phyloP scores from a whole-genome alignment of 169 alveolate genomes.

The Cryptosporidium ubiquitum region DNA sequence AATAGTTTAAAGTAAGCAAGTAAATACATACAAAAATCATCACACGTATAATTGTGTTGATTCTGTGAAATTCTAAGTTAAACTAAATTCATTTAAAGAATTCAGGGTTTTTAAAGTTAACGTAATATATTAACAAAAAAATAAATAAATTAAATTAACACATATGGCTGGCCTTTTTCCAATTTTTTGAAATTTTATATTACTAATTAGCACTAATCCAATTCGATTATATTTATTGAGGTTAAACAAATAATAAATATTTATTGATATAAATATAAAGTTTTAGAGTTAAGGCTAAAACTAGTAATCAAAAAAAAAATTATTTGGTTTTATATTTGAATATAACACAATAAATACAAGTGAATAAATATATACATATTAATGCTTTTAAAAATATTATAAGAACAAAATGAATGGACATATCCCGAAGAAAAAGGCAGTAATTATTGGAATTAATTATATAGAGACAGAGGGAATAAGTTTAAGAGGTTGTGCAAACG shows the following conservation, averaged over 20 bases:
- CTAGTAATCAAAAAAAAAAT: neutral
- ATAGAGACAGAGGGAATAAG: slow-evolving; percentile 78
- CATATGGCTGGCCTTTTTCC: neutral
- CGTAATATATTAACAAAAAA: too few species aligned
- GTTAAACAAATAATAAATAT: neutral
- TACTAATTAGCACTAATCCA: neutral
- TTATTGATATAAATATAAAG: too few species aligned
- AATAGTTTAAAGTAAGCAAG: neutral
- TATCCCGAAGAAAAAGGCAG: slow-evolving; percentile 82
- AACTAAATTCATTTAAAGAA: too few species aligned
- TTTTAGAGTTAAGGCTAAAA: neutral
- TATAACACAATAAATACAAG: too few species aligned
- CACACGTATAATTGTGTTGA: neutral
- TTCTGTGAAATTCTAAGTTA: neutral
- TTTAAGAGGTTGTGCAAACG: slow-evolving; percentile 89
- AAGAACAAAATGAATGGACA: neutral
- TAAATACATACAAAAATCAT: too few species aligned
- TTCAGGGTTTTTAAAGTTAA: too few species aligned
- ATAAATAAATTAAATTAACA: neutral
- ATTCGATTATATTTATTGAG: neutral
- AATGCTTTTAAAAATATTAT: neutral
- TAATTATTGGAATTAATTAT: slow-evolving; percentile 89
- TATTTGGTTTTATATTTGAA: neutral
- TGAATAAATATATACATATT: neutral
- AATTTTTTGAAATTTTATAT: too few species aligned